phyloP scores from a whole-genome alignment of 352 stramenopile genomes.

The Pythium apleroticum region DNA sequence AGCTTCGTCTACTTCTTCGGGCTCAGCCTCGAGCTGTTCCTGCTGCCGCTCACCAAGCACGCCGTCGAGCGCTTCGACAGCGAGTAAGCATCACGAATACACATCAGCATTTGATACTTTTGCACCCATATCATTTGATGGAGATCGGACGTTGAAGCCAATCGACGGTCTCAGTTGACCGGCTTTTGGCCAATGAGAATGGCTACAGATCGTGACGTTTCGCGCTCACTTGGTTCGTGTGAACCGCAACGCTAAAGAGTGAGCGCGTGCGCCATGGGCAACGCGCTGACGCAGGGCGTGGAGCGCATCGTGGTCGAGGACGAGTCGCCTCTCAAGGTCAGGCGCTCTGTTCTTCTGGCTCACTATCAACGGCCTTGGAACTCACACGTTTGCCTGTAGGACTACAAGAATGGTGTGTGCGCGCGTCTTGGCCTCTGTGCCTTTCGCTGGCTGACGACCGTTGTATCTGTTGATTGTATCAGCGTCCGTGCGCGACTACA shows the following conservation, averaged over 20 bases:
- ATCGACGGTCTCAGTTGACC: neutral
- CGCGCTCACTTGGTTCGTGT: neutral
- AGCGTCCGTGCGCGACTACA: conserved; percentile 47
- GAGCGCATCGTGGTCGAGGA: conserved; percentile 29
- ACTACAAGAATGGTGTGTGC: conserved; percentile 31
- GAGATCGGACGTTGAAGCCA: neutral
- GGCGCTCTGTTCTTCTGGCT: neutral
- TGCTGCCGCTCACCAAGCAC: conserved; percentile 68
- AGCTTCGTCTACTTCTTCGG: conserved; percentile 65
- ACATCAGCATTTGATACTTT: conserved; percentile 12
- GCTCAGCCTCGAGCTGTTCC: conserved; percentile 54
- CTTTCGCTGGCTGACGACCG: neutral
- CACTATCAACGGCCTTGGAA: too few relatives aligned
- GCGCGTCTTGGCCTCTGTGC: too few relatives aligned
- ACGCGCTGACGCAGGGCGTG: conserved; percentile 24
- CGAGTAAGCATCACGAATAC: conserved; percentile 7
- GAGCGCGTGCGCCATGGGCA: conserved; percentile 17
- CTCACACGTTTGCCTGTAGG: conserved; percentile 10
- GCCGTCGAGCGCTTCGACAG: conserved; percentile 40
- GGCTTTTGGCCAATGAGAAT: conserved; percentile 1
- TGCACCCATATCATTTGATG: neutral
- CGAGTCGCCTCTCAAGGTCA: conserved; percentile 22
- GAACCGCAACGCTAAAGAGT: neutral
- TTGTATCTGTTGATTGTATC: neutral
- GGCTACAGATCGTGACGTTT: neutral